Conservation (phyloP, 2,329 filamentous ascomycete species). For the Chrysoporthe cubensis region DNA sequence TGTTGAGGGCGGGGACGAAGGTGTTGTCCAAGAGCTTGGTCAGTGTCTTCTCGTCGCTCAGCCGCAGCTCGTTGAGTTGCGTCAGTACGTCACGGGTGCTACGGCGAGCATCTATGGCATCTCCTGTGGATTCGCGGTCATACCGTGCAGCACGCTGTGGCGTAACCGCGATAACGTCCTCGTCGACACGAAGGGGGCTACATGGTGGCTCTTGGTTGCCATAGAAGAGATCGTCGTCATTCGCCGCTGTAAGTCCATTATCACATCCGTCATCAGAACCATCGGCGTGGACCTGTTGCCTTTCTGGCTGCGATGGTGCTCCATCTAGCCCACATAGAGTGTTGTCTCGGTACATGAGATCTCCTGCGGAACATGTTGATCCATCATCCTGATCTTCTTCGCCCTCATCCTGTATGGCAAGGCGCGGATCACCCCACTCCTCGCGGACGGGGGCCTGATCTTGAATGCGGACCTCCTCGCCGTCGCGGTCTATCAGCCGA, state of each 20-base stretch:
- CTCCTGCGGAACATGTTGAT: too few relatives aligned
- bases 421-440: background rate
- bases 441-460: background rate
- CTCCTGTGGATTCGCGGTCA: background rate
- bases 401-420: background rate
- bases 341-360: background rate
- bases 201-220: background rate
- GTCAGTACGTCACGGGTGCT: background rate
- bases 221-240: too few relatives aligned
- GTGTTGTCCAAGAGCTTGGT: constrained; percentile 1
- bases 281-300: background rate
- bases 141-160: background rate
- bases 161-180: background rate
- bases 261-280: background rate
- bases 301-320: background rate
- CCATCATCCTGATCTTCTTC: background rate
- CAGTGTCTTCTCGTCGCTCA: background rate
- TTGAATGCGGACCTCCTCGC: background rate
- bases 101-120: background rate
- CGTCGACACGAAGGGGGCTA: background rate
- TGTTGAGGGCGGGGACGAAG: constrained; percentile 9
- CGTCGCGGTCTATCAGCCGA: background rate
- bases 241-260: background rate
- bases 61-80: constrained; percentile 8
- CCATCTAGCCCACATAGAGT: background rate